Percentiles rank a stretch among this genome's conserved stretches.
Conservation (phyloP, 2,329 filamentous ascomycete species). For the Fusarium denticulatum region DNA sequence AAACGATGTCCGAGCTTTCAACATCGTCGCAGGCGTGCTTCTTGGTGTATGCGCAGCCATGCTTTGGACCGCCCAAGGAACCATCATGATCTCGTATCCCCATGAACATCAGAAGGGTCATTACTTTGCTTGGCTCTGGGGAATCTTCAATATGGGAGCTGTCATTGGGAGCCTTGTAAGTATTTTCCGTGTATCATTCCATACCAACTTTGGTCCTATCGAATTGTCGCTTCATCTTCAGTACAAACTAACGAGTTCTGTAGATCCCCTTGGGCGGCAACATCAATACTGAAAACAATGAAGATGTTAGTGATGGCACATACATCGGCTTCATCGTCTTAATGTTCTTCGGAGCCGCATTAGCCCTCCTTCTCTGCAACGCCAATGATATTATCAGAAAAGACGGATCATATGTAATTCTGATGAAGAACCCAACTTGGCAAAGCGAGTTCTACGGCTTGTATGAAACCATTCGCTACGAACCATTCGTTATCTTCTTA, state of each 20-base stretch:
- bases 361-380: conserved; percentile 76
- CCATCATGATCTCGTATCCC: conserved; percentile 91
- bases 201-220: no score
- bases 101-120: conserved; percentile 82
- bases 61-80: conserved; percentile 84
- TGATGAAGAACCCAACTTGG: conserved; percentile 93
- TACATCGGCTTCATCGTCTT: conserved; percentile 87
- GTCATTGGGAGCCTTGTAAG: conserved; percentile 79
- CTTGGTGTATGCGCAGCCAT: conserved; percentile 82
- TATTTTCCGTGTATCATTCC: no score
- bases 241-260: accelerated
- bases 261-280: conserved; percentile 56
- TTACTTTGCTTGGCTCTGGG: conserved; percentile 92
- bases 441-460: conserved; percentile 80
- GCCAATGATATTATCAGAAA: conserved; percentile 76
- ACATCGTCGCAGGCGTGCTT: conserved; percentile 76
- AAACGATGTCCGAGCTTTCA: conserved; percentile 45
- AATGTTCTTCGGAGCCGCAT: conserved; percentile 75
- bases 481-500: conserved; percentile 74
- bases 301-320: conserved; percentile 74
- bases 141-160: conserved; percentile 91
- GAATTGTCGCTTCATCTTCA: no score
- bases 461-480: conserved; percentile 73
- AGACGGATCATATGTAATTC: conserved; percentile 81
- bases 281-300: conserved; percentile 15